Percentiles rank a stretch among this genome's conserved stretches.
Evolutionary conservation across 108 stramenopile genomes (phyloP).

Genomic region (Discostella pseudostelligera): DNA sequence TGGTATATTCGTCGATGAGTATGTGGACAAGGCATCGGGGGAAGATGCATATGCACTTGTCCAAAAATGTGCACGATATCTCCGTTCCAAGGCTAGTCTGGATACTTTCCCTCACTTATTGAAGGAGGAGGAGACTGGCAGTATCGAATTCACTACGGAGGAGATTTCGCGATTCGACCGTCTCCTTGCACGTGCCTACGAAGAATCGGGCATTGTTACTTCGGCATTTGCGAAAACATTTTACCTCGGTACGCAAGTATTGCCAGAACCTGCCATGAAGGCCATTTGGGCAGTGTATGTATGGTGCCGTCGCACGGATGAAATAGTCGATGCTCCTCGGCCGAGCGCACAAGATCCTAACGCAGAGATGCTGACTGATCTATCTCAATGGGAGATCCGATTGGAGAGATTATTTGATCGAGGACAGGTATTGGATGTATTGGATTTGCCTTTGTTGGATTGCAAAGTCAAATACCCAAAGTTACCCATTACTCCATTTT

Average conservation of each 20-base stretch:
- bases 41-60: constrained; percentile 44
- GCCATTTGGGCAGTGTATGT: constrained; percentile 97
- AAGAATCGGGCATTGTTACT: constrained; percentile 95
- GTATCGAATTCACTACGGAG: constrained; percentile 25
- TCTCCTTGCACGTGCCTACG: constrained; percentile 75
- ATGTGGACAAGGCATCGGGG: constrained; percentile 34
- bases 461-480: constrained; percentile 84
- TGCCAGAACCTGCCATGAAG: constrained; percentile 60
- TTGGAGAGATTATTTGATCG: constrained; percentile 77
- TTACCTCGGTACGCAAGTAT: constrained; percentile 89
- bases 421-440: constrained; percentile 88
- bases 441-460: constrained; percentile 90
- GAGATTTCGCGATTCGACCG: constrained; percentile 45
- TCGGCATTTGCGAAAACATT: constrained; percentile 96
- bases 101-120: constrained; percentile 50
- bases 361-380: constrained; percentile 77
- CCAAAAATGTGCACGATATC: constrained; percentile 68
- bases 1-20: constrained; percentile 54
- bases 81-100: constrained; percentile 58
- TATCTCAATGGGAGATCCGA: constrained; percentile 83
- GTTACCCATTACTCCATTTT: constrained; percentile 86
- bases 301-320: constrained; percentile 97
- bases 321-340: constrained; percentile 94
- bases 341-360: constrained; percentile 56
- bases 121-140: constrained; percentile 9